These are phyloP conservation scores for Kluyveromyces starmeri DNA, from an alignment of 805 yeast genomes.

Conservation along the genomic window DNA sequence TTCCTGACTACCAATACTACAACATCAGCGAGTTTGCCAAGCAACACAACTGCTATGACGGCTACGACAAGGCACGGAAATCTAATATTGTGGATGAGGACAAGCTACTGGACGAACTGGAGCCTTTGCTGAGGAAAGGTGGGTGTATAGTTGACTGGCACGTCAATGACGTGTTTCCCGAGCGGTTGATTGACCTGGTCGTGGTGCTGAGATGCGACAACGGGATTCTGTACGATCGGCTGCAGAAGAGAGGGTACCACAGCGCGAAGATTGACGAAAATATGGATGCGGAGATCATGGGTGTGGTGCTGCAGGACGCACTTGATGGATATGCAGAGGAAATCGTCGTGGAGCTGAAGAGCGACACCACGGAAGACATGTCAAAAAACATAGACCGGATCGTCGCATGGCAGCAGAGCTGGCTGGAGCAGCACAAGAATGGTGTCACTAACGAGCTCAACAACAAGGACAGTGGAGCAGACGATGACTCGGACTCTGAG, in stretches of 20 bases:
- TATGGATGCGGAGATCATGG: constrained; percentile 95
- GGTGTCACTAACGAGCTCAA: constrained; percentile 50
- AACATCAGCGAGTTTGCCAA: constrained; percentile 78
- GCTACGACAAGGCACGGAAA: constrained; percentile 79
- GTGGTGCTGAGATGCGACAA: constrained; percentile 80
- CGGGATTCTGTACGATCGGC: constrained; percentile 60
- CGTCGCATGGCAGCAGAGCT: constrained; percentile 60
- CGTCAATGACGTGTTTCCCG: constrained; percentile 92
- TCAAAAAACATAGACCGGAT: constrained; percentile 78
- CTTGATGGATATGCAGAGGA: constrained; percentile 69
- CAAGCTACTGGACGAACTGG: constrained; percentile 69
- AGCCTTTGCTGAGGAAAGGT: constrained; percentile 73
- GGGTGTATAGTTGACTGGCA: constrained; percentile 95
- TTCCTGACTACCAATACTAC: constrained; percentile 39
- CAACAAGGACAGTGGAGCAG: constrained; percentile 11
- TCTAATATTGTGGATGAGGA: constrained; percentile 91
- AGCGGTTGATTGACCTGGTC: constrained; percentile 82
- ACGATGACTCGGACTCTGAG: constrained; percentile 4
- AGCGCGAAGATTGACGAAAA: constrained; percentile 82
- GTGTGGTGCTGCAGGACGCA: constrained; percentile 80
- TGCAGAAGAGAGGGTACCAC: constrained; percentile 67
- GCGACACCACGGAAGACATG: constrained; percentile 66
- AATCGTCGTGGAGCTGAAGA: constrained; percentile 70
- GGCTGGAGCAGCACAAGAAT: constrained; percentile 59
- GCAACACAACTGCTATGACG: constrained; percentile 65